Evolutionary conservation across 2,329 filamentous ascomycete species (phyloP).

Genomic region (Trichophyton equinum): DNA sequence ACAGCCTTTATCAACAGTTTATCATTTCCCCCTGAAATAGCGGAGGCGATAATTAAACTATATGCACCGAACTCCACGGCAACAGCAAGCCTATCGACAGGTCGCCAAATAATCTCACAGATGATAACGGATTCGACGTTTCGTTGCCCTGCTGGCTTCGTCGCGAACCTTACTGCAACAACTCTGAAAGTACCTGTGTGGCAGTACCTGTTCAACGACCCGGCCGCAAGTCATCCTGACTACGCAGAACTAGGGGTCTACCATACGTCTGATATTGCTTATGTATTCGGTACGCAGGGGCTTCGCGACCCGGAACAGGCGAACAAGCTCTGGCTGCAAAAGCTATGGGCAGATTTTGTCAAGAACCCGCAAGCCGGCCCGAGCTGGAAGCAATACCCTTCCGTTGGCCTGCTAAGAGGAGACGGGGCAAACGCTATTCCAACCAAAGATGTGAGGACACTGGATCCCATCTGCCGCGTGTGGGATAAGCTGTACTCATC

Average conservation of each 20-base stretch:
- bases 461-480: not conserved
- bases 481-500: not conserved
- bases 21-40: not conserved
- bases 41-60: not conserved
- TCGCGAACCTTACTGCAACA: not conserved
- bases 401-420: not conserved
- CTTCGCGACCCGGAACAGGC: slow-evolving; percentile 15
- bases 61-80: not conserved
- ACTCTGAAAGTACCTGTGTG: slow-evolving; percentile 14
- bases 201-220: slow-evolving; percentile 29
- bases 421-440: not conserved
- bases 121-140: slow-evolving; percentile 23
- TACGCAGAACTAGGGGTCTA: slow-evolving; percentile 22
- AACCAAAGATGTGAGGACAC: not conserved
- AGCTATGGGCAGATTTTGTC: slow-evolving; percentile 26
- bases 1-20: not conserved
- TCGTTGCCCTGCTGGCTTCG: slow-evolving; percentile 12
- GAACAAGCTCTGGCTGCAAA: slow-evolving; percentile 22
- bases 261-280: slow-evolving; percentile 24
- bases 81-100: not conserved
- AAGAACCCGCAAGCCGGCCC: slow-evolving; percentile 26
- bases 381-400: slow-evolving; percentile 19
- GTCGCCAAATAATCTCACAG: not conserved
- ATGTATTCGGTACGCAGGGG: slow-evolving; percentile 25
- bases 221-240: slow-evolving; percentile 22